Percentiles rank a stretch among this genome's conserved stretches.
Evolutionary conservation across 2,329 filamentous ascomycete genomes (phyloP).

Genomic region (Fusarium miscanthi): DNA sequence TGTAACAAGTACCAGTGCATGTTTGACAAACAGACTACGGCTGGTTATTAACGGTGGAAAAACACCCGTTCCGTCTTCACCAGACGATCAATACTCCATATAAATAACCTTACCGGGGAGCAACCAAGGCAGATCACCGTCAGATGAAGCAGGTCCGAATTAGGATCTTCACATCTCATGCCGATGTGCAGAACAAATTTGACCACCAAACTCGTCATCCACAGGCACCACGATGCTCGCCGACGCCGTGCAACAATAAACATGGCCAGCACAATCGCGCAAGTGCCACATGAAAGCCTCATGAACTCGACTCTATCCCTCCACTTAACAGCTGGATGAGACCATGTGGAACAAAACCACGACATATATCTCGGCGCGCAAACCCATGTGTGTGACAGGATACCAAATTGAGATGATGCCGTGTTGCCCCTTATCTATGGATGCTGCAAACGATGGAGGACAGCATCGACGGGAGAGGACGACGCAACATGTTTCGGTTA

Average conservation of each 20-base stretch:
- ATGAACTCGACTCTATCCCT: conserved; percentile 17
- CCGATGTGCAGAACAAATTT: conserved; percentile 29
- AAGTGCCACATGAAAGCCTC: neutral
- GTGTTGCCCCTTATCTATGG: conserved; percentile 16
- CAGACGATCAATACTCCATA: neutral
- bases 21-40: neutral
- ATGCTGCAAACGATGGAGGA: conserved; percentile 28
- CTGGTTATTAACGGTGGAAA: neutral
- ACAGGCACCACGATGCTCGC: conserved; percentile 12
- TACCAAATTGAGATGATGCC: conserved; percentile 26
- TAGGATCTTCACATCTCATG: conserved; percentile 28
- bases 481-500: conserved; percentile 37
- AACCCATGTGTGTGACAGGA: conserved; percentile 25
- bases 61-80: neutral
- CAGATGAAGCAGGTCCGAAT: conserved; percentile 6
- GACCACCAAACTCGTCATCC: neutral
- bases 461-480: conserved; percentile 26
- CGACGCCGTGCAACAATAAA: conserved; percentile 15
- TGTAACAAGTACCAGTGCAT: neutral
- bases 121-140: neutral
- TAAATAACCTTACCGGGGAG: neutral
- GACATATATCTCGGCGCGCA: conserved; percentile 21
- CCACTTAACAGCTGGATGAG: neutral
- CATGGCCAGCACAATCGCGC: neutral
- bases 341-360: conserved; percentile 2